Percentiles rank a stretch among this genome's conserved stretches.
Conservation (phyloP, 2,329 filamentous ascomycete genomes). For the Bipolaris zeicola region DNA sequence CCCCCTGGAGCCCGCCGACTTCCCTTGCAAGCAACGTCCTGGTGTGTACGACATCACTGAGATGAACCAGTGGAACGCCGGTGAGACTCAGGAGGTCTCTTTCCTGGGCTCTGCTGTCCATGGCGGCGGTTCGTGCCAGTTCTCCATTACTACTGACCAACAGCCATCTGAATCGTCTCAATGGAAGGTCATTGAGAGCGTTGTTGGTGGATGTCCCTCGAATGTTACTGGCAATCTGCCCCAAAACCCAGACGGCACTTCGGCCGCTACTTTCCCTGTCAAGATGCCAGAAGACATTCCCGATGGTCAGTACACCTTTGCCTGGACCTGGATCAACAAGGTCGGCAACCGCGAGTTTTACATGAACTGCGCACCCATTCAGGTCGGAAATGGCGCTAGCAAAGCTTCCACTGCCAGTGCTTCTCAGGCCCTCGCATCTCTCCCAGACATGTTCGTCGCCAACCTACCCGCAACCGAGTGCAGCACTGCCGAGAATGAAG, state of each 20-base stretch:
- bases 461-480: conserved; percentile 67
- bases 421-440: conserved; percentile 54
- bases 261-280: conserved; percentile 72
- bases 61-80: conserved; percentile 60
- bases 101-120: conserved; percentile 67
- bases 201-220: conserved; percentile 83
- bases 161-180: conserved; percentile 63
- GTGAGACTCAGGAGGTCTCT: conserved; percentile 55
- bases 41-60: conserved; percentile 59
- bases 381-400: conserved; percentile 55
- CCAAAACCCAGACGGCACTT: conserved; percentile 38
- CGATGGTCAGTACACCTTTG: conserved; percentile 76
- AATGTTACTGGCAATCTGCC: conserved; percentile 54
- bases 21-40: conserved; percentile 76
- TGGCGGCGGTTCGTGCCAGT: conserved; percentile 90
- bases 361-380: conserved; percentile 89
- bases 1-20: conserved; percentile 69
- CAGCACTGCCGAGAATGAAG: conserved; percentile 53
- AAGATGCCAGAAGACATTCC: conserved; percentile 73
- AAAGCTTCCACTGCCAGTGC: conserved; percentile 6
- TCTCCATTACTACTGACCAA: conserved; percentile 81
- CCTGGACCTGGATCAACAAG: conserved; percentile 95
- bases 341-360: conserved; percentile 95
- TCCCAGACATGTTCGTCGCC: conserved; percentile 77
- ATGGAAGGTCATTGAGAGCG: conserved; percentile 90